Evolutionary conservation across 2,329 filamentous ascomycete species (phyloP).

Genomic region (Trichoderma sp.): DNA sequence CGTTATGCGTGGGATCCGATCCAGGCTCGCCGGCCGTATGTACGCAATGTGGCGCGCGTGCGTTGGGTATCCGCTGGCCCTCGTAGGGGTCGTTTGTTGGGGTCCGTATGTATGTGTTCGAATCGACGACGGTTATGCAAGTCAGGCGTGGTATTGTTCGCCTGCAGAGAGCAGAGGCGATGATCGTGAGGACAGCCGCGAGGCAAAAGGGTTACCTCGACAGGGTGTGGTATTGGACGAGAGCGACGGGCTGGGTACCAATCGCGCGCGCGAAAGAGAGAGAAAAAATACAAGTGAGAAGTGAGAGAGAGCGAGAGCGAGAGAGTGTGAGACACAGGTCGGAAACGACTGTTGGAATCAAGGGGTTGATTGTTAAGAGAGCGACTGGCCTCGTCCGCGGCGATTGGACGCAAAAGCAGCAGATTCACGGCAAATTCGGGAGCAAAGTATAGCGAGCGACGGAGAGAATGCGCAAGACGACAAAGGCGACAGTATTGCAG

Average conservation of each 20-base stretch:
- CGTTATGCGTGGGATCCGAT: slow-evolving; percentile 21
- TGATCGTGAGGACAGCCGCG: slow-evolving; percentile 20
- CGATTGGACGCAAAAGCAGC: not conserved
- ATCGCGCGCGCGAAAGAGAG: slow-evolving; percentile 15
- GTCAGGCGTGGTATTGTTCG: not conserved
- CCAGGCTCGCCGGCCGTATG: slow-evolving; percentile 20
- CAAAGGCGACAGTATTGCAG: not conserved
- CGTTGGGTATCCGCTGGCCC: slow-evolving; percentile 13
- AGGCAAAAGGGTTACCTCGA: not conserved
- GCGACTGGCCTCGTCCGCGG: slow-evolving; percentile 10
- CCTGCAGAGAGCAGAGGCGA: slow-evolving; percentile 7
- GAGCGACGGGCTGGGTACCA: slow-evolving; percentile 1
- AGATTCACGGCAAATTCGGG: slow-evolving; percentile 3
- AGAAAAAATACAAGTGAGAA: not conserved
- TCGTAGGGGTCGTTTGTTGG: slow-evolving; percentile 11
- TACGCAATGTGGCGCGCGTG: slow-evolving; percentile 26
- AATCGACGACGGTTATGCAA: slow-evolving; percentile 1
- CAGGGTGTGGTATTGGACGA: slow-evolving; percentile 9
- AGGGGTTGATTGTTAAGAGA: slow-evolving; percentile 4
- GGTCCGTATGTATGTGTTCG: not conserved
- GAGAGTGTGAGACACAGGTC: not conserved
- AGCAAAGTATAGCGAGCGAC: slow-evolving; percentile 21
- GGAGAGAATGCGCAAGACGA: slow-evolving; percentile 6
- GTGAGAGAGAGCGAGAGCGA: not conserved
- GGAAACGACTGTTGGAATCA: slow-evolving; percentile 11